Percentiles rank a stretch among this genome's conserved stretches.
These are phyloP conservation scores for Metrosideros polymorpha DNA, from an alignment of 441 rosid genomes.

Conservation along the genomic window DNA sequence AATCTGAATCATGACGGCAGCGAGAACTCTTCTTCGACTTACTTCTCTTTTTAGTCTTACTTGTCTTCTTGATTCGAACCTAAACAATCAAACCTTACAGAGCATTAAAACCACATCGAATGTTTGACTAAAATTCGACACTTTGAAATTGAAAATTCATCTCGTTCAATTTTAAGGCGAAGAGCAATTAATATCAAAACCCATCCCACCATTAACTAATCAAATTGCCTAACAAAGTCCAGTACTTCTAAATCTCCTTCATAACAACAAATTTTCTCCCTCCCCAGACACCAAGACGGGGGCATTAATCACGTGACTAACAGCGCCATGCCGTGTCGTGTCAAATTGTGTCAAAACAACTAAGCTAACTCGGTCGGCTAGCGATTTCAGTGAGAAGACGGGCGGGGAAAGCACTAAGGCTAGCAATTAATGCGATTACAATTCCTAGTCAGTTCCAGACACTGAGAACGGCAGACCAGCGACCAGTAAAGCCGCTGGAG, in stretches of 20 bases:
- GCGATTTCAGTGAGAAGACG: not conserved
- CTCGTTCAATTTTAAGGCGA: not conserved
- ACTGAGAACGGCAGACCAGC: not conserved
- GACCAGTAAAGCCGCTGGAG: not conserved
- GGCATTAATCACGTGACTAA: not conserved
- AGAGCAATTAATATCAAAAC: not conserved
- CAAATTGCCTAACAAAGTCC: not conserved
- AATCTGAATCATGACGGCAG: constrained; percentile 22
- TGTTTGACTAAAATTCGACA: not conserved
- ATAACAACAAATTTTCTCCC: not conserved
- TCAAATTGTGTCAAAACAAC: not conserved
- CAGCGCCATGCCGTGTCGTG: not conserved
- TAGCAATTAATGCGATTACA: not conserved
- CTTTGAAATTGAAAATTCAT: not conserved
- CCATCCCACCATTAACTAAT: not conserved
- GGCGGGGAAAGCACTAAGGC: not conserved
- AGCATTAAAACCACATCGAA: not conserved
- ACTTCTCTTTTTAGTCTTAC: constrained; percentile 7
- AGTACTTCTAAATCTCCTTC: not conserved
- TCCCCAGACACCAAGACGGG: not conserved
- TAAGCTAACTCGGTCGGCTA: not conserved
- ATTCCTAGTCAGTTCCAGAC: not conserved
- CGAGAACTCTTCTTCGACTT: constrained; percentile 40
- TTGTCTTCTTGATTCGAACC: not conserved
- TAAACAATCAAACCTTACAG: not conserved